Conservation (phyloP, 2,329 filamentous ascomycete species). For the Nemania diffusa region DNA sequence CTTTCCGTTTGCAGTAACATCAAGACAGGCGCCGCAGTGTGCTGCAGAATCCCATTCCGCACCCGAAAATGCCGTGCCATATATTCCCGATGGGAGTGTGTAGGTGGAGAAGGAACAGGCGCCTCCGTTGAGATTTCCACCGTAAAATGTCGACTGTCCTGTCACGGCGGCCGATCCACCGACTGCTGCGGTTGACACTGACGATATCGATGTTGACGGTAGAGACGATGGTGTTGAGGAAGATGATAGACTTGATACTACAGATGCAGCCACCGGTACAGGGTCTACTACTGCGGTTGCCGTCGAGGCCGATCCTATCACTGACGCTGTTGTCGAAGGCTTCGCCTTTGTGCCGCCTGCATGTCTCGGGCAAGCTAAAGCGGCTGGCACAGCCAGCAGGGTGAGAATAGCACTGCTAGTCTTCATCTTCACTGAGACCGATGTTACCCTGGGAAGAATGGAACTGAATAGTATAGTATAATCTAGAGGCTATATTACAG, state of each 20-base stretch:
- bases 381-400: conserved; percentile 29
- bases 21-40: conserved; percentile 70
- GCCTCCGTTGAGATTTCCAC: conserved; percentile 67
- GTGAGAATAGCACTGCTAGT: conserved; percentile 20
- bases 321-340: conserved; percentile 3
- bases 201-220: conserved; percentile 1
- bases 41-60: conserved; percentile 65
- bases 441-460: not conserved
- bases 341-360: not conserved
- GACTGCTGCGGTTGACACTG: conserved; percentile 5
- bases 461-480: conserved; percentile 4
- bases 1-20: conserved; percentile 67
- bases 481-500: conserved; percentile 3
- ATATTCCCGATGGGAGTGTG: conserved; percentile 67
- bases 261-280: not conserved
- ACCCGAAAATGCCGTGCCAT: conserved; percentile 70
- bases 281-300: not conserved
- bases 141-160: conserved; percentile 63
- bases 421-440: conserved; percentile 20
- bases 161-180: conserved; percentile 40
- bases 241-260: not conserved
- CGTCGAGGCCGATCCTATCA: conserved; percentile 1
- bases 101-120: conserved; percentile 72
- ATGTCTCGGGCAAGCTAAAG: conserved; percentile 26
- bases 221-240: not conserved